Base-by-base conservation (phyloP, 768 basidiomycete genomes). In the Russula dissimulans region DNA sequence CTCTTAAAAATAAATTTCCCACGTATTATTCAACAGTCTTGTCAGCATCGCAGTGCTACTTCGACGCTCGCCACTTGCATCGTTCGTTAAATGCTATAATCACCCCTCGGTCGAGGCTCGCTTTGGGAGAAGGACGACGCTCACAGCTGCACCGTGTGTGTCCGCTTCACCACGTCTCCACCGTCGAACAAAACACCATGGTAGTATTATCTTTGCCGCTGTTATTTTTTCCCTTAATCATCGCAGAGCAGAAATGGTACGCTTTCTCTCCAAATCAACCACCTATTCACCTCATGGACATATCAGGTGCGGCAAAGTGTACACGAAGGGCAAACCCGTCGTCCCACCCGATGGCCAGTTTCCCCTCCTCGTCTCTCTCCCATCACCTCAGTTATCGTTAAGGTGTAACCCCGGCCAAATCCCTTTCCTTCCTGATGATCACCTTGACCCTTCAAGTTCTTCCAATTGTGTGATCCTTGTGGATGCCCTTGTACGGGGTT, bases 291-390 rank as follows among this genome's bases (percentile, higher is more conserved):
- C 5, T 42, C 41, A 42, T 42, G 41, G 41, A 42, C 14, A 18
- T 43, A 10, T 38, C 39, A 63, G 81, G 79, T 81, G 80, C 48
- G 78, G 78, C 44, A 81, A 81, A 67, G 75, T 79, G 62, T 81
- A 70, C 65, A 76, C 22, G 22, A 26, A 76, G 71, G 71, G 71
- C 26, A 69, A 77, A 56, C 71, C 76, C 1, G 69, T 77, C 6
- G 72, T 77, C 17, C 74, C 74, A 0, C 79, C 80, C 0, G 79
- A 77, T 0, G 79, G 80, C 2, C 71, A 75, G 54, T 81, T 81
- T 58, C 70, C 71, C 7, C 56, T 72, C 1, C 76, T 77, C 1
- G 63, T 66, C 0, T 56, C 63, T 3, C 77, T 76, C 4, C 18
- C 66, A 3, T 62, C 64, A 7, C 75, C 79, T 9, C 71, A 79